phyloP scores from a whole-genome alignment of 495 filamentous ascomycete genomes.

The Rhypophila decipiens region DNA sequence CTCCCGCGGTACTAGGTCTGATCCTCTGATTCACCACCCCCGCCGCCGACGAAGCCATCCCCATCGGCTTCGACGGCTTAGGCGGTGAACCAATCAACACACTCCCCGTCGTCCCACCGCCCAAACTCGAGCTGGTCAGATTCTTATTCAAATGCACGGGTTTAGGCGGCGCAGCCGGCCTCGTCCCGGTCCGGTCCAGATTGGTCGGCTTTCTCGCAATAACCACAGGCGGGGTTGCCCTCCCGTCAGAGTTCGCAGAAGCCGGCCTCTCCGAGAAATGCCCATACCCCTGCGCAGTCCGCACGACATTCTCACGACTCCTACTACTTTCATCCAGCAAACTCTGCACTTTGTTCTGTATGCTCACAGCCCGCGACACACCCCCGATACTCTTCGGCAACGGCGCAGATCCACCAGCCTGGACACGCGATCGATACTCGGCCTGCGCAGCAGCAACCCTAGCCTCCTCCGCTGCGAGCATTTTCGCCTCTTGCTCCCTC shows the following conservation, averaged over 20 bases:
- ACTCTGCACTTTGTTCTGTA: constrained; percentile 83
- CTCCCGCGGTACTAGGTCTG: constrained; percentile 1
- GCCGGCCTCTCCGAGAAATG: constrained; percentile 56
- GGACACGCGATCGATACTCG: constrained; percentile 75
- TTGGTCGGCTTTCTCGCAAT: constrained; percentile 5
- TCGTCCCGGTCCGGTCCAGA: constrained; percentile 4
- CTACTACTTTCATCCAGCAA: constrained; percentile 75
- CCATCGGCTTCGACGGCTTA: constrained; percentile 14
- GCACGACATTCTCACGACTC: constrained; percentile 46
- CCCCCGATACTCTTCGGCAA: constrained; percentile 48
- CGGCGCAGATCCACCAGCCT: constrained; percentile 18
- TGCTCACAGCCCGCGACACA: constrained; percentile 64
- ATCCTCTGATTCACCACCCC: constrained; percentile 8
- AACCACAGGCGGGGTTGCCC: constrained; percentile 1
- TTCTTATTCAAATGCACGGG: constrained; percentile 46
- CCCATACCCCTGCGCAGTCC: constrained; percentile 86
- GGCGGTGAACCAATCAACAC: constrained; percentile 27
- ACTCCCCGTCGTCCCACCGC: constrained; percentile 1
- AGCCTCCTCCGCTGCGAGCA: constrained; percentile 82
- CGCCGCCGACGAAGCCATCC: not conserved
- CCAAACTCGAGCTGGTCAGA: constrained; percentile 29
- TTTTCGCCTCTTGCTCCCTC: constrained; percentile 78
- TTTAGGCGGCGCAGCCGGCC: constrained; percentile 42
- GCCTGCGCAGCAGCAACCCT: constrained; percentile 89
- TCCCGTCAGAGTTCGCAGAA: not conserved